phyloP scores from a whole-genome alignment of 2,329 filamentous ascomycete species.

The Trichoderma afroharzianum region DNA sequence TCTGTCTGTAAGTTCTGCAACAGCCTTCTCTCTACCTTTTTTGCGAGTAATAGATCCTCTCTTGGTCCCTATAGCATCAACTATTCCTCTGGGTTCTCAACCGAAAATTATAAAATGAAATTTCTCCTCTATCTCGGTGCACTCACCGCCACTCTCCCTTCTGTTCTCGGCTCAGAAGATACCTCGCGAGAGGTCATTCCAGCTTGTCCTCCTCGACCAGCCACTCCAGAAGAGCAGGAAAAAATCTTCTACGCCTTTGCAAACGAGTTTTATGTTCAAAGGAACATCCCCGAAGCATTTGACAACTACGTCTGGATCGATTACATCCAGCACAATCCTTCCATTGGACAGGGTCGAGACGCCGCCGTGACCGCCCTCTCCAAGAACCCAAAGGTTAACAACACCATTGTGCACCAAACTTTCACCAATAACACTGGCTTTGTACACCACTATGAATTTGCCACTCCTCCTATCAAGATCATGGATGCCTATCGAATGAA shows the following conservation, averaged over 20 bases:
- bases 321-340: constrained; percentile 10
- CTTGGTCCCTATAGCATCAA: not conserved
- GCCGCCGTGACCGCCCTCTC: not conserved
- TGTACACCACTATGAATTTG: not conserved
- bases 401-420: not conserved
- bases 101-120: not conserved
- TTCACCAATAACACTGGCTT: not conserved
- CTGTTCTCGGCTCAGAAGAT: not conserved
- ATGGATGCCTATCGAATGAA: constrained; percentile 7
- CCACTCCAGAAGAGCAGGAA: not conserved
- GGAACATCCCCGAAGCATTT: not conserved
- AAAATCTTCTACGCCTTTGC: not conserved
- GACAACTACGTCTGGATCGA: not conserved
- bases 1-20: not conserved
- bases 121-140: not conserved
- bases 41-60: not conserved
- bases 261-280: not conserved
- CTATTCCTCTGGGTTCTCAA: not conserved
- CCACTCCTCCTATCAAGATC: not conserved
- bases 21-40: not conserved
- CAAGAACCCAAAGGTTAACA: not conserved
- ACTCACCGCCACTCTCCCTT: not conserved
- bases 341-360: constrained; percentile 1
- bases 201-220: not conserved
- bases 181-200: not conserved